Conservation (phyloP, 768 basidiomycete genomes). For the Hygrophorus russula region DNA sequence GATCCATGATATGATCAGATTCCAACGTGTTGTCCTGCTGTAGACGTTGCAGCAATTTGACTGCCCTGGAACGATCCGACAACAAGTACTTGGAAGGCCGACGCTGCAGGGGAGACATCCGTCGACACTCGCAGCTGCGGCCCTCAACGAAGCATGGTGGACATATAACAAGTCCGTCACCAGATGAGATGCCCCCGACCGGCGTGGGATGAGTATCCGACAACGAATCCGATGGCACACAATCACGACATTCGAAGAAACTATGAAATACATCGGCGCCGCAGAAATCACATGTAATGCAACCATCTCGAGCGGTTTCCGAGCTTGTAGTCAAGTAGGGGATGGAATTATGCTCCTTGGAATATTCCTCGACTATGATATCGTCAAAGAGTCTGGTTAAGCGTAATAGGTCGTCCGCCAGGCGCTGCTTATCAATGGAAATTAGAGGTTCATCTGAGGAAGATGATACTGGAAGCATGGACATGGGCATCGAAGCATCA, state of each 20-base stretch:
- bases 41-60: slow-evolving; percentile 8
- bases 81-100: slow-evolving; percentile 38
- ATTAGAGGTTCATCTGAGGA: slow-evolving; percentile 1
- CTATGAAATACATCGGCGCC: slow-evolving; percentile 73
- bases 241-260: slow-evolving; percentile 59
- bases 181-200: slow-evolving; percentile 11
- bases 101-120: slow-evolving; percentile 53
- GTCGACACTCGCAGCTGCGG: slow-evolving; percentile 51
- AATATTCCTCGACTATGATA: slow-evolving; percentile 39
- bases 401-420: slow-evolving; percentile 17
- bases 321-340: slow-evolving; percentile 10
- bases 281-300: slow-evolving; percentile 66
- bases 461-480: neutral
- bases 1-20: neutral
- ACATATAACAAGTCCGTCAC: slow-evolving; percentile 47
- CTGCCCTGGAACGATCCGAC: slow-evolving; percentile 23
- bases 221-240: too few relatives aligned
- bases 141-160: slow-evolving; percentile 70
- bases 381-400: slow-evolving; percentile 39
- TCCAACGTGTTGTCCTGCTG: neutral
- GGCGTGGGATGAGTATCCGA: slow-evolving; percentile 1
- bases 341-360: slow-evolving; percentile 14
- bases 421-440: neutral
- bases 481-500: slow-evolving; percentile 1
- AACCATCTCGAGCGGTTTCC: slow-evolving; percentile 10